Base-by-base conservation (phyloP, 2,329 filamentous ascomycete genomes). In the Aspergillus flavus region DNA sequence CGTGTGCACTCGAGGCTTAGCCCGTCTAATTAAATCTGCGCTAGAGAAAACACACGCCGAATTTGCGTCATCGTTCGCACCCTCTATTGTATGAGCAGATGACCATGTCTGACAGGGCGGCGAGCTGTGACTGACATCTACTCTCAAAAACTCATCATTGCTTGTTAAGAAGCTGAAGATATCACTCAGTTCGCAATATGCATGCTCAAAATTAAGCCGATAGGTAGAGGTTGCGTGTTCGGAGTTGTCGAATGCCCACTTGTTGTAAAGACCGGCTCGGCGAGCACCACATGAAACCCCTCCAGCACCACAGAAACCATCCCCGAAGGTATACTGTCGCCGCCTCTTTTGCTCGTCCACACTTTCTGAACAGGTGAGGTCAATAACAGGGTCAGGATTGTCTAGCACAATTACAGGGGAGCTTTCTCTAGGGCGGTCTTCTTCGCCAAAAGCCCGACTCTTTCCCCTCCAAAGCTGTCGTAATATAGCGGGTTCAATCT, bases 91-190 rank as follows among this genome's bases (percentile, higher is more conserved):
- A 63, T 96, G 89, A 0, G 89, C 90, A 0, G 87, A 86, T 0
- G 91, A 94, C 73, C 89, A 94, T 2, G 85, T 87, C 68, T 94
- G 91, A 61, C 93, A 96, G 0, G 92, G 92, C 0, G 91, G 91
- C 0, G 90, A 93, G 0, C 93, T 76, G 66, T 96, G 92, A 0
- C 92, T 78, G 1, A 94, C 79, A 68, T 95, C 91, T 0, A 89
- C 85, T 4, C 80, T 79, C 10, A 82, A 66, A 2, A 75, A 72
- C 0, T 76, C 67, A 0, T 64, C 28, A 3, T 68, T 46, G 10
- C 74, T 75, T 0, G 74, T 75, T 5, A 81, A 62, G 30, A 82
- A 78, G 6, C 82, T 69, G 53, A 84, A 83, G 0, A 91, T 79
- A 0, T 80, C 73, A 0, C 75, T 72, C 0, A 81, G 76, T 0